Evolutionary conservation across 2,329 filamentous ascomycete genomes (phyloP).

Genomic region (Westerdykella sp.): DNA sequence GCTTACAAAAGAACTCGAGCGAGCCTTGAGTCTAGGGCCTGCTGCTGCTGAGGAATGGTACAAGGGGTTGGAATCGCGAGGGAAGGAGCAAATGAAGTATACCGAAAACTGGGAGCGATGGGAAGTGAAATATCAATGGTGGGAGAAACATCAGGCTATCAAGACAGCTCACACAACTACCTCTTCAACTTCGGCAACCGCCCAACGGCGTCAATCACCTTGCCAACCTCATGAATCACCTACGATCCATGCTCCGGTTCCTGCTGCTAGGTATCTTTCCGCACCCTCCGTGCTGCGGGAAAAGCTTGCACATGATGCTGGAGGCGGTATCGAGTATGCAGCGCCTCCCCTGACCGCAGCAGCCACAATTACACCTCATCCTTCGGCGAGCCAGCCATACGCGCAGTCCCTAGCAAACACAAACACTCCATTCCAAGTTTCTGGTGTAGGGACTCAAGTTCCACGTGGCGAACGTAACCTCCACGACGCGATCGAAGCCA

Average conservation of each 20-base stretch:
- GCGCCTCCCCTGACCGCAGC: not conserved
- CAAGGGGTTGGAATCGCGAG: conserved; percentile 63
- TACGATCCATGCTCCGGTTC: conserved; percentile 28
- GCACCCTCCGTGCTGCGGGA: conserved; percentile 6
- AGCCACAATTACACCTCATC: conserved; percentile 15
- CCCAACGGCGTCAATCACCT: not conserved
- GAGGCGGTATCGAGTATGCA: conserved; percentile 11
- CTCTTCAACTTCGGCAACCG: not conserved
- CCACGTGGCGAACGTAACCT: conserved; percentile 48
- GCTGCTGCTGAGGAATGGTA: conserved; percentile 70
- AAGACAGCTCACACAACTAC: conserved; percentile 5
- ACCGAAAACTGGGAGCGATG: conserved; percentile 70
- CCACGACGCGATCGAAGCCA: conserved; percentile 58
- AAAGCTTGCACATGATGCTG: conserved; percentile 1
- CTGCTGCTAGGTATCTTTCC: conserved; percentile 30
- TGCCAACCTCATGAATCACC: conserved; percentile 28
- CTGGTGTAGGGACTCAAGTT: not conserved
- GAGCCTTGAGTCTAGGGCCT: conserved; percentile 59
- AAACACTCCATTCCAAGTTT: conserved; percentile 22
- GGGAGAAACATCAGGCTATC: conserved; percentile 12
- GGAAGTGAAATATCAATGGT: conserved; percentile 44
- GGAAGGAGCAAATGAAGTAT: conserved; percentile 55
- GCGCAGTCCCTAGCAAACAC: conserved; percentile 19
- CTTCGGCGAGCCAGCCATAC: not conserved
- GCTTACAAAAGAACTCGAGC: conserved; percentile 57